phyloP scores from a whole-genome alignment of 441 rosid species.

The Gossypium aridum region DNA sequence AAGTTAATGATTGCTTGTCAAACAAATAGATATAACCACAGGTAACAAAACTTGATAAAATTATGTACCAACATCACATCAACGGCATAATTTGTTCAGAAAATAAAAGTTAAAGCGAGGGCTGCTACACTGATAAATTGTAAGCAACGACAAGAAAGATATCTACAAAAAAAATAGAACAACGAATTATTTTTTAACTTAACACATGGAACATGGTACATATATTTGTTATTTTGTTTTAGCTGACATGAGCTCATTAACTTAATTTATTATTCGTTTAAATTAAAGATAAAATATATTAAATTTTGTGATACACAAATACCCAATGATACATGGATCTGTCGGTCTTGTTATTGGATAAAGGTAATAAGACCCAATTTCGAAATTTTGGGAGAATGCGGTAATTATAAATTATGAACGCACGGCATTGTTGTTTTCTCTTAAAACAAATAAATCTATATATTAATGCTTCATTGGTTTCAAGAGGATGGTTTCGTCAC shows the following conservation, averaged over 20 bases:
- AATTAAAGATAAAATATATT: not conserved
- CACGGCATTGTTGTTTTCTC: not conserved
- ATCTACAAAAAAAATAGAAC: not conserved
- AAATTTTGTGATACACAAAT: not conserved
- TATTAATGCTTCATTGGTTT: not conserved
- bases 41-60: not conserved
- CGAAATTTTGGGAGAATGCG: not conserved
- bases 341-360: too few species aligned
- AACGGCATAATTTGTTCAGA: not conserved
- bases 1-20: too few species aligned
- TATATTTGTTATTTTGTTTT: not conserved
- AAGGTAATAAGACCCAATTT: not conserved
- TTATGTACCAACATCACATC: not conserved
- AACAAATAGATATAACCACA: not conserved
- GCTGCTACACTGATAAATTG: not conserved
- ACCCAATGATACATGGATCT: too few species aligned
- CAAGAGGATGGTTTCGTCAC: slow-evolving; percentile 19
- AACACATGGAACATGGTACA: not conserved
- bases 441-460: too few species aligned
- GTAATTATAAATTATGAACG: not conserved
- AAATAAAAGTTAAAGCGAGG: not conserved
- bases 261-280: not conserved
- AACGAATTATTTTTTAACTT: not conserved
- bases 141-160: not conserved
- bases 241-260: not conserved